These are phyloP conservation scores for Rhizomucor pusillus DNA, from an alignment of 371 early-diverging fungal genomes.

Conservation along the genomic window DNA sequence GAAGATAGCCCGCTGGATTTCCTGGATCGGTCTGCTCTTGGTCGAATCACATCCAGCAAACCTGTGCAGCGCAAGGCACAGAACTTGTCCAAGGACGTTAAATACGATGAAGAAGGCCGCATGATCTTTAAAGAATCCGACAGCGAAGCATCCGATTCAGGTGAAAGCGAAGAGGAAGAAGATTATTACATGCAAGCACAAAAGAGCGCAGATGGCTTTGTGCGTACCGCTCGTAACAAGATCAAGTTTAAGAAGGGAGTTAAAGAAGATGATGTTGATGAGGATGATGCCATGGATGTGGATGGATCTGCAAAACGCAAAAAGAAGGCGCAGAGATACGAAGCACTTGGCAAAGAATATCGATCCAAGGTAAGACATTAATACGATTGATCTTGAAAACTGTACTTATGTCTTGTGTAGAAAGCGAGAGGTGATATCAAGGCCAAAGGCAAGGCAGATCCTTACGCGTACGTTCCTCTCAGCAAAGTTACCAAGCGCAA, in stretches of 20 bases:
- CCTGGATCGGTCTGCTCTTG: constrained; percentile 83
- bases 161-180: constrained; percentile 52
- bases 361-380: constrained; percentile 51
- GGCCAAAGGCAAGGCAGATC: constrained; percentile 83
- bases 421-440: constrained; percentile 95
- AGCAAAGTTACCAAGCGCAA: constrained; percentile 54
- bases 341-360: constrained; percentile 56
- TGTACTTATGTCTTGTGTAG: constrained; percentile 17
- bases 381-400: too few species aligned
- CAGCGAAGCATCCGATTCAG: constrained; percentile 36
- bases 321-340: constrained; percentile 26
- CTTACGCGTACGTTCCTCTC: constrained; percentile 95
- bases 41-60: constrained; percentile 66
- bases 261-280: constrained; percentile 37
- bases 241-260: constrained; percentile 86
- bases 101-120: constrained; percentile 72
- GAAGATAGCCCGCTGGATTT: constrained; percentile 88
- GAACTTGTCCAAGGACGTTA: constrained; percentile 30
- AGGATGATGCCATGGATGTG: constrained; percentile 55
- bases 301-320: constrained; percentile 34
- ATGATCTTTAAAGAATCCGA: constrained; percentile 74
- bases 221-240: constrained; percentile 76
- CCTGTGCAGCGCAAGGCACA: constrained; percentile 49
- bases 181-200: constrained; percentile 85
- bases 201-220: constrained; percentile 80